These are phyloP conservation scores for Hypholoma sublateritium DNA, from an alignment of 768 basidiomycete species.

Conservation along the genomic window DNA sequence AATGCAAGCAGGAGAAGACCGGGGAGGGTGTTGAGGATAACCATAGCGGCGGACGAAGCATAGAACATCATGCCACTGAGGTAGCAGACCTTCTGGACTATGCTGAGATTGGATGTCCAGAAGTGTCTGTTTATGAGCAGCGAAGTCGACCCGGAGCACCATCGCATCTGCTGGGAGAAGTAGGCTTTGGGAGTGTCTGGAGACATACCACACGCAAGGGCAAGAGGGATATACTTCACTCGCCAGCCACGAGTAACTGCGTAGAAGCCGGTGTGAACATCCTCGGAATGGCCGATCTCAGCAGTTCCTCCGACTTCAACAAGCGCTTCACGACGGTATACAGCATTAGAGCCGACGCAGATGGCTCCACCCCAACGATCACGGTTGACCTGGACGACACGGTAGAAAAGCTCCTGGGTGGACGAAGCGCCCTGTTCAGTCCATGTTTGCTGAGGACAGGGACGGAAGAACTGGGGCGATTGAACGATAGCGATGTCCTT, in stretches of 20 bases:
- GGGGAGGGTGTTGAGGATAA: slow-evolving; percentile 22
- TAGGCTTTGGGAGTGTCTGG: slow-evolving; percentile 26
- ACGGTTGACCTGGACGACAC: slow-evolving; percentile 27
- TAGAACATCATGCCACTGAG: slow-evolving; percentile 28
- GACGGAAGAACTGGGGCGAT: slow-evolving; percentile 29
- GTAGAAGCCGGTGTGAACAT: slow-evolving; percentile 28
- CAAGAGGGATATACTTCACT: slow-evolving; percentile 27
- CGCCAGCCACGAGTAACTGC: slow-evolving; percentile 25
- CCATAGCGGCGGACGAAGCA: slow-evolving; percentile 22
- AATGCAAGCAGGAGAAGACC: slow-evolving; percentile 23
- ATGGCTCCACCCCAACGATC: slow-evolving; percentile 26
- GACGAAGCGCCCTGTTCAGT: slow-evolving; percentile 27
- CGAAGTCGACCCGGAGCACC: slow-evolving; percentile 27
- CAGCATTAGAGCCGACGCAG: slow-evolving; percentile 27
- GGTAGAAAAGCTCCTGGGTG: slow-evolving; percentile 25
- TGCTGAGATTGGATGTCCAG: slow-evolving; percentile 24
- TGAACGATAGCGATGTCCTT: slow-evolving; percentile 26
- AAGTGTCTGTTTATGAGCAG: slow-evolving; percentile 25
- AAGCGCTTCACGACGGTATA: slow-evolving; percentile 26
- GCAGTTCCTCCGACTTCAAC: slow-evolving; percentile 24
- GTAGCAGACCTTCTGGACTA: slow-evolving; percentile 27
- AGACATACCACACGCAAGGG: slow-evolving; percentile 25
- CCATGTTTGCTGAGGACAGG: slow-evolving; percentile 23
- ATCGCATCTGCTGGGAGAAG: slow-evolving; percentile 30
- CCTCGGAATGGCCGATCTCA: slow-evolving; percentile 26